A percentile compares a stretch with the other conserved stretches of the same genome.
Conservation (phyloP, 2,329 filamentous ascomycete genomes). For the Exophiala oligosperma region DNA sequence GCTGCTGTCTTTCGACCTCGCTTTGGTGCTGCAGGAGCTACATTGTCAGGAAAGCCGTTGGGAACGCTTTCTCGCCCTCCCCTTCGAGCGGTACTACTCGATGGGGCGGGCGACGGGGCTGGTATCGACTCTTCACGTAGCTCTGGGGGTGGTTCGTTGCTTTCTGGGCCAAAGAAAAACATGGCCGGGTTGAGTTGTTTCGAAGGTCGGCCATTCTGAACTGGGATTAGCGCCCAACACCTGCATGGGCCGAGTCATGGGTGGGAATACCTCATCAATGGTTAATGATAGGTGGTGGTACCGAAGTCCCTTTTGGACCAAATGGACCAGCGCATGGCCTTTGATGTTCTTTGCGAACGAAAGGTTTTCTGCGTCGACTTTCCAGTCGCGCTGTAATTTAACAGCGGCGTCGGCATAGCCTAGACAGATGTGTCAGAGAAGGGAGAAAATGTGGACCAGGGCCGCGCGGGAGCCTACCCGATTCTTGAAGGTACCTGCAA, state of each 20-base stretch:
- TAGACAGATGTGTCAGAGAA: conserved; percentile 31
- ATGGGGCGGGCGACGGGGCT: conserved; percentile 34
- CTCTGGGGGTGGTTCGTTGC: conserved; percentile 32
- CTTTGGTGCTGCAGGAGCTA: conserved; percentile 34
- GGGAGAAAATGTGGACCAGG: conserved; percentile 27
- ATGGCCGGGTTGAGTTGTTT: conserved; percentile 37
- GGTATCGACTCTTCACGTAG: conserved; percentile 29
- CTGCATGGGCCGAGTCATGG: neutral
- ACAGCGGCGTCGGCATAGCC: conserved; percentile 61
- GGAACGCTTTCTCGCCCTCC: conserved; percentile 35
- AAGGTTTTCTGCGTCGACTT: conserved; percentile 60
- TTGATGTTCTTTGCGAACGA: conserved; percentile 62
- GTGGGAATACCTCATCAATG: neutral
- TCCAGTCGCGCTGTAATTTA: conserved; percentile 63
- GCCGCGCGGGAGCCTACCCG: conserved; percentile 41
- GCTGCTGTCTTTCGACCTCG: conserved; percentile 32
- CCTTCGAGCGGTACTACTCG: conserved; percentile 32
- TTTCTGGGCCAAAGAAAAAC: conserved; percentile 50
- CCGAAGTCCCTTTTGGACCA: conserved; percentile 64
- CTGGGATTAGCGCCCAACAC: conserved; percentile 16
- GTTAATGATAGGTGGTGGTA: conserved; percentile 46
- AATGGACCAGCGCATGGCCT: conserved; percentile 58
- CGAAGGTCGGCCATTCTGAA: conserved; percentile 29
- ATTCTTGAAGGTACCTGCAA: conserved; percentile 55
- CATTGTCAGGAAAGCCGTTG: conserved; percentile 38